Base-by-base conservation (phyloP, 164 flowering plant species). In the Aristolochia californica region DNA sequence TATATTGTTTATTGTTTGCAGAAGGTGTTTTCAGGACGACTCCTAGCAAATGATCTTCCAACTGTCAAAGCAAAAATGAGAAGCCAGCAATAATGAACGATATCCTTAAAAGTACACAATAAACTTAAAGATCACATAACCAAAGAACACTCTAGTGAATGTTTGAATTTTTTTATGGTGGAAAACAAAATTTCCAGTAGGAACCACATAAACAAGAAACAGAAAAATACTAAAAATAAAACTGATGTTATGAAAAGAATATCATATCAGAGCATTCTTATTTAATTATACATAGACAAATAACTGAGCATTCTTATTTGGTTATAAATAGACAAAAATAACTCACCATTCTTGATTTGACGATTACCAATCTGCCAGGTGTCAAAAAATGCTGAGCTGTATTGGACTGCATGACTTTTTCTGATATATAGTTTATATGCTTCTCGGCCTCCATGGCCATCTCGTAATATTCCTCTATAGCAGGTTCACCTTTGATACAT, bases 401-500 rank as follows among this genome's bases (percentile, higher is more conserved):
- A 49, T 71, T 43, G 47, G 96, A 80, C 65, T 83, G 96, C 87
- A 86, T 77, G 59, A 89, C 76, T 25, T 72, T 75, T 57, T 84
- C 88, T 21, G 63, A 69, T 60, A 90, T 74, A 72, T 68, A 63
- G 43, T 68, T 67, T 63, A 64, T 55, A 58, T 69, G 62, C 43
- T 60, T 66, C 64, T 94, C 91, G 64, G 91, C 95, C 64, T 90
- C 88, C 13, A 62, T 51, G 66, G 68, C 70, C 78, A 83, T 72
- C 48, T 83, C 94, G 64, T 74, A 85, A 70, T 94, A 94, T 62
- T 94, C 99, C 74, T 94, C 97, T 61, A 94, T 90, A 43, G 85
- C 79, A 22, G 97, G 93, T 74, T 90, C 99, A 66, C 97, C 95
- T 65, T 84, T 84, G 73, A 90, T 84, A 63, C 99, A 94, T 64